Conservation (phyloP, 2,329 filamentous ascomycete genomes). For the Claviceps cyperi region DNA sequence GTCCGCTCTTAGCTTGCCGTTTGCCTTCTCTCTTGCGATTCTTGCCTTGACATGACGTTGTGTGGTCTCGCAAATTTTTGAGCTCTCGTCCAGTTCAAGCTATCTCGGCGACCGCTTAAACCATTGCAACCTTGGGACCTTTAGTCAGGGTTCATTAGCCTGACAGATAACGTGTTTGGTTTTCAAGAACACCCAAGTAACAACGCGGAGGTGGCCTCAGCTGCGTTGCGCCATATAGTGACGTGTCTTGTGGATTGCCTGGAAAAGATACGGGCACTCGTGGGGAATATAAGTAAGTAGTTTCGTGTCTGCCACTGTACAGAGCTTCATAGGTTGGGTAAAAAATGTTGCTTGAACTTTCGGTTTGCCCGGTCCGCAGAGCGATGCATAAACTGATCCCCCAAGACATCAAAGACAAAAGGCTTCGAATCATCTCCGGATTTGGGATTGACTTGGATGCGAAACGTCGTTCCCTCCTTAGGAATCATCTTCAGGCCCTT, state of each 20-base stretch:
- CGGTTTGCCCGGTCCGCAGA: conserved; percentile 75
- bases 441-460: conserved; percentile 48
- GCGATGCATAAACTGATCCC: conserved; percentile 72
- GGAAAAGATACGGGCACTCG: not conserved
- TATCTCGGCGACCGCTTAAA: not conserved
- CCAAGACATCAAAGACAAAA: conserved; percentile 72
- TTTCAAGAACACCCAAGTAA: not conserved
- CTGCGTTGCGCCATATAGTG: not conserved
- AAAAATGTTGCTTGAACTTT: conserved; percentile 80
- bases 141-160: not conserved
- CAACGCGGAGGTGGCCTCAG: not conserved
- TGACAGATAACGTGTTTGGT: not conserved
- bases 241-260: not conserved
- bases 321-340: conserved; percentile 18
- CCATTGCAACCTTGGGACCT: not conserved
- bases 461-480: conserved; percentile 81
- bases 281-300: not conserved
- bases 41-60: not conserved
- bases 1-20: not conserved
- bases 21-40: not conserved
- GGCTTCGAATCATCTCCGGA: conserved; percentile 9
- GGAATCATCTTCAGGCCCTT: conserved; percentile 66
- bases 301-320: not conserved
- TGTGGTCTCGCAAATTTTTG: not conserved
- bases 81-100: not conserved